These are phyloP conservation scores for Colletotrichum musae DNA, from an alignment of 2,329 filamentous ascomycete genomes.

Conservation along the genomic window DNA sequence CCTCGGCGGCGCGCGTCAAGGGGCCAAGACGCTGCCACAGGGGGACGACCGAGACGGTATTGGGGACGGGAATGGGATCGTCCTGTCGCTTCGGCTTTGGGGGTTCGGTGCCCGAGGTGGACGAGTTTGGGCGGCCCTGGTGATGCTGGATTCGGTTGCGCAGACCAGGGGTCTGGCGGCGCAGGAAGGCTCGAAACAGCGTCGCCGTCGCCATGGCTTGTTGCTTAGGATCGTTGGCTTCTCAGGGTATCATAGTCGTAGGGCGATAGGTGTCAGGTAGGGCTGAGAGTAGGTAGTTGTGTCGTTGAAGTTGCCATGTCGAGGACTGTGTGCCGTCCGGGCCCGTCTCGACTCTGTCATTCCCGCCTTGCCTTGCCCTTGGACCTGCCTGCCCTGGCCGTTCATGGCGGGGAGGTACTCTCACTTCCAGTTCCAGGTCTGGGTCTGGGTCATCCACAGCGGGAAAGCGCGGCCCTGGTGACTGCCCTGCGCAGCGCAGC, in stretches of 20 bases:
- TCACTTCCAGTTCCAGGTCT: not conserved
- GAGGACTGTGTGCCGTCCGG: not conserved
- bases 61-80: conserved; percentile 59
- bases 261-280: not conserved
- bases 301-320: not conserved
- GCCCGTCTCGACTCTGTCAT: conserved; percentile 20
- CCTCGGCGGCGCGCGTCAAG: conserved; percentile 65
- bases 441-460: conserved; percentile 7
- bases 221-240: not conserved
- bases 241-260: conserved; percentile 20
- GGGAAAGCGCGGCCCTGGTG: conserved; percentile 30
- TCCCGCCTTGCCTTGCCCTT: conserved; percentile 4
- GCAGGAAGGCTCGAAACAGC: conserved; percentile 46
- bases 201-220: conserved; percentile 44
- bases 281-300: not conserved
- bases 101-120: conserved; percentile 38
- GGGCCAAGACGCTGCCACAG: conserved; percentile 73
- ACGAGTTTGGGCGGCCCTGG: conserved; percentile 48
- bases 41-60: conserved; percentile 58
- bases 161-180: conserved; percentile 47
- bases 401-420: no score
- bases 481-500: not conserved
- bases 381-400: conserved; percentile 4
- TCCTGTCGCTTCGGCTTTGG: conserved; percentile 43
- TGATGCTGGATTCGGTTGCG: conserved; percentile 39